Conservation (phyloP, 2,329 filamentous ascomycete genomes). For the Verticillium klebahnii region DNA sequence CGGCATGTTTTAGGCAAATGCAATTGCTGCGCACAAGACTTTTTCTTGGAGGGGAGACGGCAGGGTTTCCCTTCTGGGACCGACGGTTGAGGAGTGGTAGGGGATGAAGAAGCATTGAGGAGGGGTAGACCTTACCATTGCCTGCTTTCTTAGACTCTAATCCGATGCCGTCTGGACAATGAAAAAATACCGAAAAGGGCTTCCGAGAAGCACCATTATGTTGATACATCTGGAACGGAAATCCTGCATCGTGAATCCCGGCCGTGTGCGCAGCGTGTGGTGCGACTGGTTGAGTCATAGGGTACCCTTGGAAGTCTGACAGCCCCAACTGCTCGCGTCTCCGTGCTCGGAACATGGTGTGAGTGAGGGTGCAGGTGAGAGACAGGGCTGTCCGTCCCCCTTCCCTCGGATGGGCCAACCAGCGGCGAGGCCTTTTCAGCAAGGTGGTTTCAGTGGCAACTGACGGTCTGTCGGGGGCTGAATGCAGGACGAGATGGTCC, state of each 20-base stretch:
- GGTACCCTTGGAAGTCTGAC: not conserved
- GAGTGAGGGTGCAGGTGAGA: not conserved
- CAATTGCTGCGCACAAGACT: conserved; percentile 29
- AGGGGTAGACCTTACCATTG: conserved; percentile 35
- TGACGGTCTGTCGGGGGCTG: not conserved
- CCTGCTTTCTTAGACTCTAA: conserved; percentile 52
- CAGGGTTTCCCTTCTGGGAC: conserved; percentile 20
- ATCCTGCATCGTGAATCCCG: too few species aligned
- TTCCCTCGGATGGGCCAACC: not conserved
- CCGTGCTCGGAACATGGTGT: not conserved
- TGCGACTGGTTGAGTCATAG: not conserved
- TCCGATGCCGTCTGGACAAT: conserved; percentile 52
- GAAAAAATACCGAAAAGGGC: conserved; percentile 44
- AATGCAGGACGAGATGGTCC: not conserved
- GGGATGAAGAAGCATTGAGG: conserved; percentile 39
- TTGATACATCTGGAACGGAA: conserved; percentile 12
- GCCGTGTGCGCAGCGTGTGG: too few species aligned
- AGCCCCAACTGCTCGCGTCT: not conserved
- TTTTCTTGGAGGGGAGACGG: conserved; percentile 25
- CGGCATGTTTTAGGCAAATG: conserved; percentile 42
- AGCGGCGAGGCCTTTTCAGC: not conserved
- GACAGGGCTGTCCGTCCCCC: not conserved
- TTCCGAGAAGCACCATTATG: conserved; percentile 13
- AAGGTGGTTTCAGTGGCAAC: not conserved
- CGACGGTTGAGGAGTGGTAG: conserved; percentile 31